Conservation (phyloP, 2,329 filamentous ascomycete genomes). For the Cladosporium phlei region DNA sequence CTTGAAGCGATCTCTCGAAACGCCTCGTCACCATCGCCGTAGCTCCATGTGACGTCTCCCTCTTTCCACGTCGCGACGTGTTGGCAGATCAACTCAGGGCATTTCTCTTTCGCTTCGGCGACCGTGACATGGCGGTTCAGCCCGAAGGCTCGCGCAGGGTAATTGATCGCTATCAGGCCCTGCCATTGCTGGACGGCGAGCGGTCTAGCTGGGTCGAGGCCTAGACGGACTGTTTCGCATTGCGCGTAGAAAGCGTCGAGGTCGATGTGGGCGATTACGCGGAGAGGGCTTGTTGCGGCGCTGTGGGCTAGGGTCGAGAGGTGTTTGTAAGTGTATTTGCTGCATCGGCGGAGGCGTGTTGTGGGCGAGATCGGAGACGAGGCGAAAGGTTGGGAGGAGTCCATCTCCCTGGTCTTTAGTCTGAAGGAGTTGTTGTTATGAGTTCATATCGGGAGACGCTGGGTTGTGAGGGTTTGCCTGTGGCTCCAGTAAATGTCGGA, state of each 20-base stretch:
- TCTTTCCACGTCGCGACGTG: constrained; percentile 95
- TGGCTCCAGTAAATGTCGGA: no score
- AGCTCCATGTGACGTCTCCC: constrained; percentile 87
- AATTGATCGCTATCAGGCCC: constrained; percentile 93
- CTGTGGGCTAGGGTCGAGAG: constrained; percentile 69
- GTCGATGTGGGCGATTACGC: constrained; percentile 86
- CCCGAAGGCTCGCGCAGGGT: constrained; percentile 76
- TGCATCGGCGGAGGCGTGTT: constrained; percentile 40
- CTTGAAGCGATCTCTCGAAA: constrained; percentile 75
- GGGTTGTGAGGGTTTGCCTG: no score
- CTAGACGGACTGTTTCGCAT: constrained; percentile 86
- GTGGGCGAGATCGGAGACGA: constrained; percentile 27
- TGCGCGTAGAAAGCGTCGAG: constrained; percentile 95
- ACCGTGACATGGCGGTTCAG: constrained; percentile 75
- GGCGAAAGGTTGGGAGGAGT: constrained; percentile 22
- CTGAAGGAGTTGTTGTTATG: not conserved
- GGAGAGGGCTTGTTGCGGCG: constrained; percentile 68
- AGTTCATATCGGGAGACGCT: constrained; percentile 2
- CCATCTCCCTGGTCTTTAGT: constrained; percentile 5
- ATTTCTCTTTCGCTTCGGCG: constrained; percentile 78
- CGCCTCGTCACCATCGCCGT: constrained; percentile 65
- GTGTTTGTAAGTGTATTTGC: constrained; percentile 80
- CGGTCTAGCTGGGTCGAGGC: constrained; percentile 67
- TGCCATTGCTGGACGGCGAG: constrained; percentile 95
- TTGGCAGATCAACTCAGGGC: constrained; percentile 76